These are phyloP conservation scores for Penicillium sp. DNA, from an alignment of 2,329 filamentous ascomycete genomes.

Conservation along the genomic window DNA sequence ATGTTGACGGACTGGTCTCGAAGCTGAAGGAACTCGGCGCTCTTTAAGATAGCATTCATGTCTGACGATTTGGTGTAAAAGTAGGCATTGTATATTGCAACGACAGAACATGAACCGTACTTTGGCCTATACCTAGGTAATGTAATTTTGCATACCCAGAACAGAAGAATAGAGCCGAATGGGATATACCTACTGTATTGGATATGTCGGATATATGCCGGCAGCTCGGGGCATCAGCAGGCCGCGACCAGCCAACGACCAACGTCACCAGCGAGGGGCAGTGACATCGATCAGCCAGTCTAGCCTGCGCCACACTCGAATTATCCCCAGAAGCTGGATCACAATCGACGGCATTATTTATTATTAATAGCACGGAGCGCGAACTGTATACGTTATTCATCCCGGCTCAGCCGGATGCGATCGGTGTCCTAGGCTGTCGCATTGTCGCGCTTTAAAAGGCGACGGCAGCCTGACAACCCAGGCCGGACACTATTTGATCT, in stretches of 20 bases:
- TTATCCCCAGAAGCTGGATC: background rate
- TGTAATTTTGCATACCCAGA: too few relatives aligned
- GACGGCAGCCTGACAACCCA: background rate
- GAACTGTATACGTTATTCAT: background rate
- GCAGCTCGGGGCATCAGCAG: background rate
- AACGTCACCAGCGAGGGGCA: constrained; percentile 2
- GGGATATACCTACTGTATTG: too few relatives aligned
- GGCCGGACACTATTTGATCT: background rate
- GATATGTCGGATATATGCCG: background rate
- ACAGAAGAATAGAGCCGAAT: too few relatives aligned
- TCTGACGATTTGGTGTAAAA: background rate
- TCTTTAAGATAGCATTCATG: constrained; percentile 50
- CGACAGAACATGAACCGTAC: background rate
- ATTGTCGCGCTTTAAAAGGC: background rate
- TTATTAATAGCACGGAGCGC: background rate
- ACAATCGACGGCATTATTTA: background rate
- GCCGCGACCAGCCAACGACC: too few relatives aligned
- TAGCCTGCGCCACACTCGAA: constrained; percentile 4
- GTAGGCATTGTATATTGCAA: constrained; percentile 4
- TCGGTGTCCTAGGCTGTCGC: background rate
- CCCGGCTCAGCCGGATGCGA: constrained; percentile 4
- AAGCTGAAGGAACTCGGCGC: constrained; percentile 97
- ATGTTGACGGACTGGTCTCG: constrained; percentile 88
- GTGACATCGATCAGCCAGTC: constrained; percentile 9
- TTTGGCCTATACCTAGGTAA: too few relatives aligned